Evolutionary conservation across 306 rosid genomes (phyloP).

Genomic region (Myrica gale): DNA sequence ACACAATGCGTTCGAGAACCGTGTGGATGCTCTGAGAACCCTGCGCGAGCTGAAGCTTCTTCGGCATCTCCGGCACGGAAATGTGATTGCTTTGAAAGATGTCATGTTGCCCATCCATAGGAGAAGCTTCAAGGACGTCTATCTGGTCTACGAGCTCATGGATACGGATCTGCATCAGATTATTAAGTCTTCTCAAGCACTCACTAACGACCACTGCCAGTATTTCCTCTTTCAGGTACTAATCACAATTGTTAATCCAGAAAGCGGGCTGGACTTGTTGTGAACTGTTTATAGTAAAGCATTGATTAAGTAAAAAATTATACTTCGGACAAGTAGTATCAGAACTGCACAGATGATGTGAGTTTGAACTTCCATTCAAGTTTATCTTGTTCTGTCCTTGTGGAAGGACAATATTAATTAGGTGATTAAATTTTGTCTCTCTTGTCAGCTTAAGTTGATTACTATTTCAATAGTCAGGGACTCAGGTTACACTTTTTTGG

Average conservation of each 20-base stretch:
- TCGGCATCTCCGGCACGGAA: constrained; percentile 76
- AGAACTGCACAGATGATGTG: neutral
- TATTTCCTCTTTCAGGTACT: constrained; percentile 94
- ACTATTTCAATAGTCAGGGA: neutral
- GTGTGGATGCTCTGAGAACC: constrained; percentile 79
- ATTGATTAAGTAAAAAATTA: neutral
- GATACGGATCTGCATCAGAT: constrained; percentile 97
- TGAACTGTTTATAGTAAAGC: neutral
- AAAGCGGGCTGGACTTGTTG: neutral
- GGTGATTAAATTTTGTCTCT: neutral
- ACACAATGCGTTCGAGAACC: constrained; percentile 78
- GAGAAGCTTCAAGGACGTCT: constrained; percentile 77
- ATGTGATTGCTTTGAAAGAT: constrained; percentile 85
- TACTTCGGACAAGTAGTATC: neutral
- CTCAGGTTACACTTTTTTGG: neutral
- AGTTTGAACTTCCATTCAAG: neutral
- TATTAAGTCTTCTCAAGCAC: constrained; percentile 78
- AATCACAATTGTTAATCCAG: neutral
- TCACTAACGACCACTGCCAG: constrained; percentile 85
- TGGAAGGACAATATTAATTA: neutral
- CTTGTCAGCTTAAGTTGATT: no score
- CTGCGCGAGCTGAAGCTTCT: constrained; percentile 85
- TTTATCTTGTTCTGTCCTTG: neutral
- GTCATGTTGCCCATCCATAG: constrained; percentile 82
- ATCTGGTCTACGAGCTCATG: constrained; percentile 92